Evolutionary conservation across 2,329 filamentous ascomycete species (phyloP).

Genomic region (Exophiala alcalophila): DNA sequence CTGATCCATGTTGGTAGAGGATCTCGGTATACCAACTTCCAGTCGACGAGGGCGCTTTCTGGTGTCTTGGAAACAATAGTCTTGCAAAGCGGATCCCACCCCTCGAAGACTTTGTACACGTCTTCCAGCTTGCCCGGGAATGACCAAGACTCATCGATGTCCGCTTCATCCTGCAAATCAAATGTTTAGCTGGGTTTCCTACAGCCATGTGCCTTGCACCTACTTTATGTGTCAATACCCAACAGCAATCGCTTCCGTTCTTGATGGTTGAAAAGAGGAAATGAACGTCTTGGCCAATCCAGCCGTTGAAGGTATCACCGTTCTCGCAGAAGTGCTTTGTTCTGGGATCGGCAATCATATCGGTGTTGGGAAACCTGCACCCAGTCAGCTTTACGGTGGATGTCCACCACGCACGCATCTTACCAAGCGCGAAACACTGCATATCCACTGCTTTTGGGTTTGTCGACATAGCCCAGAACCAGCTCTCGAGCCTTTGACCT

Average conservation of each 20-base stretch:
- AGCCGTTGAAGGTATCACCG: slow-evolving; percentile 28
- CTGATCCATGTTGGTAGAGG: slow-evolving; percentile 36
- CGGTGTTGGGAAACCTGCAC: slow-evolving; percentile 33
- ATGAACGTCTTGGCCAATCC: slow-evolving; percentile 43
- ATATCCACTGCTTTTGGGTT: slow-evolving; percentile 34
- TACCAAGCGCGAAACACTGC: slow-evolving; percentile 33
- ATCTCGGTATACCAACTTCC: slow-evolving; percentile 27
- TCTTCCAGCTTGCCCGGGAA: slow-evolving; percentile 48
- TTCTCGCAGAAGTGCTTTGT: slow-evolving; percentile 28
- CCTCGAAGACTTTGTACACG: slow-evolving; percentile 51
- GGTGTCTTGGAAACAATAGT: slow-evolving; percentile 29
- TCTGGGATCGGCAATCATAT: slow-evolving; percentile 26
- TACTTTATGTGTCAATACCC: slow-evolving; percentile 28
- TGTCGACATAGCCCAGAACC: slow-evolving; percentile 35
- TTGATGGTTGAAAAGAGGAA: slow-evolving; percentile 29
- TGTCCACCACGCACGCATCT: slow-evolving; percentile 40
- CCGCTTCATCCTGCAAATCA: slow-evolving; percentile 43
- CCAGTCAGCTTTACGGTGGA: slow-evolving; percentile 36
- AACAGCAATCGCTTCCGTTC: slow-evolving; percentile 28
- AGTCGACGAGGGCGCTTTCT: slow-evolving; percentile 23
- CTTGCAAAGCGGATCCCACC: slow-evolving; percentile 49
- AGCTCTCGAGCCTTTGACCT: slow-evolving; percentile 25
- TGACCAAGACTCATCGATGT: slow-evolving; percentile 53
- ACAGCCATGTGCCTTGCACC: neutral
- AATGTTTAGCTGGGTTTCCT: neutral